Evolutionary conservation across 163 green algal genomes (phyloP), one percentile per base, ranked within the genome.

Genomic region (Coccomyxa subellipsoidea): DNA sequence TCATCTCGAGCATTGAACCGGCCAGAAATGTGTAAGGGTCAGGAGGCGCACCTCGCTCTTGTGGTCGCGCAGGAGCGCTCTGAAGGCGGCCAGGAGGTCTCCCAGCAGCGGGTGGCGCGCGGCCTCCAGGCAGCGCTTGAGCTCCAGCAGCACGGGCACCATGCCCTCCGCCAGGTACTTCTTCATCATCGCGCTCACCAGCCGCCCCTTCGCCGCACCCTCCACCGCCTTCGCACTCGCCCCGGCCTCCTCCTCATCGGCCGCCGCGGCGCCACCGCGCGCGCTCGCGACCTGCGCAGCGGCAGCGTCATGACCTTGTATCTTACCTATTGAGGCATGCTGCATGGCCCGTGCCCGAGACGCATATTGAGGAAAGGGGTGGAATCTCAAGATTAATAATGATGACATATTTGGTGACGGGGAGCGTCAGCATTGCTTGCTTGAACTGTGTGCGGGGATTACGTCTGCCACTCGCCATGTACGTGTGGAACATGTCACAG

Each of bases 111-210:
- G 90, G 86, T 92, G 87, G 37, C 84, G 83, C 69, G 53, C 53
- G 69, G 85, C 87, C 86, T 95, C 88, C 79, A 96, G 86, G 81
- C 88, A 82, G 36, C 89, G 82, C 77, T 92, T 89, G 27, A 98
- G 89, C 86, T 96, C 92, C 37, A 96, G 81, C 77, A 97, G 75
- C 38, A 97, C 84, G 1, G 94, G 94, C 73, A 98, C 88, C 66
- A 96, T 89, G 47, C 82, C 84, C 75, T 80, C 75, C n/a, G 9
- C 87, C 77, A 97, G 90, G 88, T 97, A 93, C 87, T 96, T 95
- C 71, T 92, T 92, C 92, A 97, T 95, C 87, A 98, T 91, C 9
- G 89, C 87, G 31, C 87, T 88, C 71, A 98, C 90, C 87, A 97
- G 80, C 69, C 83, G 84, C 80, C 92, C 85, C 69, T 88, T 86